Evolutionary conservation across 1,284 basidiomycete species (phyloP), one percentile per base, ranked within the genome.

Genomic region (Ceratobasidium sp.): DNA sequence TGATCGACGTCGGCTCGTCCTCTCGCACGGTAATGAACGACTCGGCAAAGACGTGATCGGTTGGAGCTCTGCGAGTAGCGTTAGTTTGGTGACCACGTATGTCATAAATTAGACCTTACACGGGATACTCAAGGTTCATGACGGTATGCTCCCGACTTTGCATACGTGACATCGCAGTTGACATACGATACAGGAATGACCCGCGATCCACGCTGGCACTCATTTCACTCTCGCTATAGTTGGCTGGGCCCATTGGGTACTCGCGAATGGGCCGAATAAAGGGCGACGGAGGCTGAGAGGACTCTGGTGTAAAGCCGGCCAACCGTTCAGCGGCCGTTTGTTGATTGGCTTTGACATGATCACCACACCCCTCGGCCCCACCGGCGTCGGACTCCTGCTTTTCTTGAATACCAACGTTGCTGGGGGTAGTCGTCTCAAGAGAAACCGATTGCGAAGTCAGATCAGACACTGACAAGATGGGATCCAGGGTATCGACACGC

Each of bases 1-100:
- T 96, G 75, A 99, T 97, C 8, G 95, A 98, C 0, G 95, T 98
- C 2, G 97, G 97, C 78, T 99, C 97, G 77, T 98, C 96, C 55
- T 96, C 96, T 25, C 97, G 87, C 29, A 99, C 92, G 56, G 98
- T 90, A 85, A 98, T 96, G 0, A 91, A 90, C 15, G 94, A 96
- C 76, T 98, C 96, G 32, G 93, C 87, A 79, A 98, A 98, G 57
- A 99, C 90, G 76, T 97, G 94, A 75, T 96, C 94, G 0, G 80
- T 77, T 0, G 81, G 77, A 15, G 77, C 76, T 8, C 79, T 80
- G 70, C 20, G 34, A 17, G 25, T 38, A 7, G 8, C 27, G 17
- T 54, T 22, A 54, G 31, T 17, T 29, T n/a, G 47, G 15, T 20
- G 15, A 3, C 5, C 8, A 13, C 1, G 27, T 22, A 87, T 84